Percentiles rank a stretch among this genome's conserved stretches.
Evolutionary conservation across 768 basidiomycete species (phyloP).

Genomic region (Termitomyces sp.): DNA sequence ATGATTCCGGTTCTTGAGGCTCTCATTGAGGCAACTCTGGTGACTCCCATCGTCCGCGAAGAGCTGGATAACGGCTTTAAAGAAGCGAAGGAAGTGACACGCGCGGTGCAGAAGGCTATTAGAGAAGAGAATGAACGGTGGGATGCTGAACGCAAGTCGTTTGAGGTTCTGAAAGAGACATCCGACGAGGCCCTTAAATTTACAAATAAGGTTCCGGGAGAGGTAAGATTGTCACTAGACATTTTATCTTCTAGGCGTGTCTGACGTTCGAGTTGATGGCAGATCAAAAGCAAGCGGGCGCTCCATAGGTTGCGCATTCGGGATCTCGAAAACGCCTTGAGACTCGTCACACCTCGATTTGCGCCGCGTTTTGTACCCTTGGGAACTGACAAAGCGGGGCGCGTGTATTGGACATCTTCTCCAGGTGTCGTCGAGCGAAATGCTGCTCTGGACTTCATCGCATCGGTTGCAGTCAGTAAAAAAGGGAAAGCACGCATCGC

Average conservation of each 20-base stretch:
- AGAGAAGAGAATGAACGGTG: slow-evolving; percentile 57
- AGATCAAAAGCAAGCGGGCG: slow-evolving; percentile 40
- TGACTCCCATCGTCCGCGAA: slow-evolving; percentile 43
- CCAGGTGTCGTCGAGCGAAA: slow-evolving; percentile 58
- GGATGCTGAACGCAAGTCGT: slow-evolving; percentile 36
- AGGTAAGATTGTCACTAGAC: background rate
- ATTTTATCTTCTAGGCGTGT: background rate
- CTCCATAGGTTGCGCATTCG: slow-evolving; percentile 45
- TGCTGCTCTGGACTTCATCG: slow-evolving; percentile 35
- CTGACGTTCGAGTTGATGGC: slow-evolving; percentile 17
- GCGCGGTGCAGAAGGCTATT: slow-evolving; percentile 46
- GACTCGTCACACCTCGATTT: slow-evolving; percentile 39
- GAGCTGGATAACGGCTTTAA: slow-evolving; percentile 57
- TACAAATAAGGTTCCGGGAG: slow-evolving; percentile 11
- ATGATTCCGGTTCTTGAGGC: slow-evolving; percentile 61
- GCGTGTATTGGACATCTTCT: slow-evolving; percentile 62
- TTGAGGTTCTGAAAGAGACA: slow-evolving; percentile 15
- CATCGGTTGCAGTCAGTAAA: slow-evolving; percentile 17
- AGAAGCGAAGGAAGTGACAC: slow-evolving; percentile 48
- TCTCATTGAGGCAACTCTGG: slow-evolving; percentile 48
- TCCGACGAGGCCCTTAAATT: slow-evolving; percentile 14
- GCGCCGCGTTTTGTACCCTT: slow-evolving; percentile 52
- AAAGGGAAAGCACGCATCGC: slow-evolving; percentile 35
- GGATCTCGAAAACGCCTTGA: slow-evolving; percentile 51
- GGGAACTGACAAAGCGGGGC: slow-evolving; percentile 66